Evolutionary conservation across 331 rosid species (phyloP).

Genomic region (Cydonia oblonga): DNA sequence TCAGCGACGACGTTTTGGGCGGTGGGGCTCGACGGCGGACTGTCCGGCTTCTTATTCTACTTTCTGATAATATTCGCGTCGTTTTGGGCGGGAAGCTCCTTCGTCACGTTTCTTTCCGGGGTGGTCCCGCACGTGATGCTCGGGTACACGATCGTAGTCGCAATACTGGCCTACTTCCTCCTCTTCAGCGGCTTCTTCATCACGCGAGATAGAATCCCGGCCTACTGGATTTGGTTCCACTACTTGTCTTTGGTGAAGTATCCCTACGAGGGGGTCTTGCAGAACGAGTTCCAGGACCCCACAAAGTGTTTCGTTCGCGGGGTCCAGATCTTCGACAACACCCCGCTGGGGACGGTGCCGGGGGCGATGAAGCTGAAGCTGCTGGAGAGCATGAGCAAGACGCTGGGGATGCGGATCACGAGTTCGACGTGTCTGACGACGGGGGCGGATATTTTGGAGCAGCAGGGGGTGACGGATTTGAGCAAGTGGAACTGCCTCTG

Average conservation of each 20-base stretch:
- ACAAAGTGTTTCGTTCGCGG: conserved; percentile 71
- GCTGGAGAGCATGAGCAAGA: conserved; percentile 48
- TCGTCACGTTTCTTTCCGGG: conserved; percentile 78
- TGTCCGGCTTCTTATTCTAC: conserved; percentile 55
- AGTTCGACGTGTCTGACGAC: conserved; percentile 71
- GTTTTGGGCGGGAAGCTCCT: conserved; percentile 88
- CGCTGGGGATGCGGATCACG: conserved; percentile 52
- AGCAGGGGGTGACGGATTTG: conserved; percentile 58
- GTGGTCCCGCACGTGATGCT: conserved; percentile 91
- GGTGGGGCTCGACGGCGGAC: conserved; percentile 87
- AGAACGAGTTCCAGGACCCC: conserved; percentile 52
- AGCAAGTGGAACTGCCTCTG: conserved; percentile 78
- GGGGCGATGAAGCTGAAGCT: conserved; percentile 38
- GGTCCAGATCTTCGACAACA: conserved; percentile 69
- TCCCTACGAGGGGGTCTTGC: conserved; percentile 80
- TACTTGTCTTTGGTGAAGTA: conserved; percentile 72
- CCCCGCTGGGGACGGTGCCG: conserved; percentile 49
- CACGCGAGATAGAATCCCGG: conserved; percentile 63
- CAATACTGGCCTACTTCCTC: conserved; percentile 74
- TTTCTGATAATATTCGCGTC: conserved; percentile 54
- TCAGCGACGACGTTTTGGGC: conserved; percentile 69
- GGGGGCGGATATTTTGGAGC: conserved; percentile 56
- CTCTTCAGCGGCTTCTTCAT: conserved; percentile 92
- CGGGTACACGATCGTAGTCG: conserved; percentile 79
- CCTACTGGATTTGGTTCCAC: conserved; percentile 93